Conservation (phyloP, 768 basidiomycete genomes). For the Mycena filopes region DNA sequence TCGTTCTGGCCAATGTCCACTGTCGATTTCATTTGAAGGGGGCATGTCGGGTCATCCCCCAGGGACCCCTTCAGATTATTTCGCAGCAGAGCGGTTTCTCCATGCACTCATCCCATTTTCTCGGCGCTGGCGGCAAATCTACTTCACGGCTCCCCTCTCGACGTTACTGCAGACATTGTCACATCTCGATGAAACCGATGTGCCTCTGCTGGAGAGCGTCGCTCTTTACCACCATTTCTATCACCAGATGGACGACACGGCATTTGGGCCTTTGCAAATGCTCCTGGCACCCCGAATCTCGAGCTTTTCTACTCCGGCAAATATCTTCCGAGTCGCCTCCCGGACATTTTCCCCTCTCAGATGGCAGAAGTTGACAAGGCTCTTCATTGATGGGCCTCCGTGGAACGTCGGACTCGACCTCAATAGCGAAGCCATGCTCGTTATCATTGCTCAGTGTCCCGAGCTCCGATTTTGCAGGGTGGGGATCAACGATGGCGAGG, state of each 20-base stretch:
- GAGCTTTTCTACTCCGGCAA: not conserved
- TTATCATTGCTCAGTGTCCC: not conserved
- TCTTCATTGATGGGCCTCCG: not conserved
- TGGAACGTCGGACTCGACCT: not conserved
- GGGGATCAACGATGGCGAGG: not conserved
- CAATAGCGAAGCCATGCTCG: not conserved
- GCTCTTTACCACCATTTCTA: not conserved
- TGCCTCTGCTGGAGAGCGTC: not conserved
- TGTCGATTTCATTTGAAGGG: slow-evolving; percentile 1
- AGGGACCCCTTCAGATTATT: not conserved
- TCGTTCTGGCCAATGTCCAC: slow-evolving; percentile 11
- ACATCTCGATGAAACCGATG: not conserved
- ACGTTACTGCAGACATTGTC: not conserved
- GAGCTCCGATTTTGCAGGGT: slow-evolving; percentile 4
- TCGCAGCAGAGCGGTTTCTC: too few relatives aligned
- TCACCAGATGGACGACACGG: too few relatives aligned
- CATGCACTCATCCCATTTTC: slow-evolving; percentile 5
- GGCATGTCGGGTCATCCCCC: too few relatives aligned
- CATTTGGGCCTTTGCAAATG: not conserved
- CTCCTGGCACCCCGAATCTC: not conserved
- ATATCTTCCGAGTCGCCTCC: too few relatives aligned
- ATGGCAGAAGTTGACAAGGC: not conserved
- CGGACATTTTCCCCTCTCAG: not conserved
- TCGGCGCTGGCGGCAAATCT: slow-evolving; percentile 8
- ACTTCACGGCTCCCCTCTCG: not conserved